A percentile compares a stretch with the other conserved stretches of the same genome.
Evolutionary conservation across 192 early-diverging fungal genomes (phyloP).

Genomic region (Linnemannia schmuckeri): DNA sequence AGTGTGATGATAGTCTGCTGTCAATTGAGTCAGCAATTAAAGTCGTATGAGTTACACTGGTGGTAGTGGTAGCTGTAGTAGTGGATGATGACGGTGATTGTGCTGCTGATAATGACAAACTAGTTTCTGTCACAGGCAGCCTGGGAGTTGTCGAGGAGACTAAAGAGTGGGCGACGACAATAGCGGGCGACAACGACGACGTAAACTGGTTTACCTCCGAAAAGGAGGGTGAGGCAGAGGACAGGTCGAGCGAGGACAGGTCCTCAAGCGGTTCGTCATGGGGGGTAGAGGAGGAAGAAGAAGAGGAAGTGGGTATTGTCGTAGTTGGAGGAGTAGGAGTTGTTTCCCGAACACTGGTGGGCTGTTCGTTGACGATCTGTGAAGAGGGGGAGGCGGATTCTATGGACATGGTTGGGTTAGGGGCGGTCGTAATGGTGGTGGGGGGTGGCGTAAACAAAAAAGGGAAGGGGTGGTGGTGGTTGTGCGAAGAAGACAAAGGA

Average conservation of each 20-base stretch:
- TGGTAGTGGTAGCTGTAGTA: not conserved
- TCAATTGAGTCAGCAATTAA: not conserved
- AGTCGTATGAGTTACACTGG: not conserved
- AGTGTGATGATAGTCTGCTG: not conserved
- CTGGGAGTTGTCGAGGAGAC: not conserved
- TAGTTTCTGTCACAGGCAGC: not conserved
- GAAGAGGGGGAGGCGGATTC: not conserved
- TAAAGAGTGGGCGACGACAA: not conserved
- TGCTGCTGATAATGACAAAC: constrained; percentile 5
- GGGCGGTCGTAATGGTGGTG: not conserved
- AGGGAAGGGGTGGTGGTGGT: not conserved
- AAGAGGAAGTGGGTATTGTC: not conserved
- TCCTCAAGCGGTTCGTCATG: not conserved
- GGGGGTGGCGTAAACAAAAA: not conserved
- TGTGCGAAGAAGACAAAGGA: constrained; percentile 1
- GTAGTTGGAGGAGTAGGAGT: not conserved
- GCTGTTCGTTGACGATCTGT: not conserved
- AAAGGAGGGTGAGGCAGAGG: not conserved
- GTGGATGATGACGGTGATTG: not conserved
- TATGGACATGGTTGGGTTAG: not conserved
- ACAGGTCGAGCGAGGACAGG: constrained; percentile 1
- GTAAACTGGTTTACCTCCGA: not conserved
- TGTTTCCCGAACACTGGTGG: not conserved
- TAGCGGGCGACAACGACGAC: not conserved
- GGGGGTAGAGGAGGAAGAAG: not conserved